These are phyloP conservation scores for Isabelozyma gotoi DNA, from an alignment of 805 yeast genomes.

Conservation along the genomic window DNA sequence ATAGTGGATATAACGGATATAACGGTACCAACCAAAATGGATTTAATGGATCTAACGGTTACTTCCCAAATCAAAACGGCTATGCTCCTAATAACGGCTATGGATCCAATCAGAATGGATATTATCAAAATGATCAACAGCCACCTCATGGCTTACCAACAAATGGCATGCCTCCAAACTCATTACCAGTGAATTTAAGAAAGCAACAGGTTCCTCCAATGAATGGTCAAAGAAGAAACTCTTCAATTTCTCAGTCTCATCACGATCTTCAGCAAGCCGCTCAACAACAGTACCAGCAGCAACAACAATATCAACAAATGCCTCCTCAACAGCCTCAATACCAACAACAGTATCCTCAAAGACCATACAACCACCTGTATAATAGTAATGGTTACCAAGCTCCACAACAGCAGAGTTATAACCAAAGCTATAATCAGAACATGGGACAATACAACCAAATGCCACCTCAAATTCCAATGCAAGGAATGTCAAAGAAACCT, in stretches of 20 bases:
- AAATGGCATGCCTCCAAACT: slow-evolving; percentile 24
- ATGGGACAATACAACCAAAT: slow-evolving; percentile 10
- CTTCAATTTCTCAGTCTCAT: slow-evolving; percentile 10
- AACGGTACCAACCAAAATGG: neutral
- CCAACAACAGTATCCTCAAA: neutral
- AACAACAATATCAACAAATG: slow-evolving; percentile 6
- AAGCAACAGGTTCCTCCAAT: slow-evolving; percentile 4
- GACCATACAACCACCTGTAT: slow-evolving; percentile 9
- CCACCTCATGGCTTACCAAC: slow-evolving; percentile 33
- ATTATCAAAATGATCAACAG: slow-evolving; percentile 18
- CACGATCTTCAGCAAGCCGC: slow-evolving; percentile 5
- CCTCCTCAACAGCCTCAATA: slow-evolving; percentile 5
- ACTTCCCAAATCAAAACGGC: neutral
- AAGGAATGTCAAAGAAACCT: slow-evolving; percentile 22
- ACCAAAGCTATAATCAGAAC: slow-evolving; percentile 5
- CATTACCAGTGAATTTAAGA: slow-evolving; percentile 24
- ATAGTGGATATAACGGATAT: neutral
- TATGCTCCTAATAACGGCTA: neutral
- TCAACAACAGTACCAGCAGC: slow-evolving; percentile 5
- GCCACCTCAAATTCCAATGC: slow-evolving; percentile 17
- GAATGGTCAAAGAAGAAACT: slow-evolving; percentile 11
- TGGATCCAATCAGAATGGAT: neutral
- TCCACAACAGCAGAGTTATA: slow-evolving; percentile 6
- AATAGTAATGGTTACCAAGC: slow-evolving; percentile 8
- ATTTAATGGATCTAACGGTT: neutral